phyloP scores from a whole-genome alignment of 495 filamentous ascomycete genomes.

The Lindgomyces ingoldianus region DNA sequence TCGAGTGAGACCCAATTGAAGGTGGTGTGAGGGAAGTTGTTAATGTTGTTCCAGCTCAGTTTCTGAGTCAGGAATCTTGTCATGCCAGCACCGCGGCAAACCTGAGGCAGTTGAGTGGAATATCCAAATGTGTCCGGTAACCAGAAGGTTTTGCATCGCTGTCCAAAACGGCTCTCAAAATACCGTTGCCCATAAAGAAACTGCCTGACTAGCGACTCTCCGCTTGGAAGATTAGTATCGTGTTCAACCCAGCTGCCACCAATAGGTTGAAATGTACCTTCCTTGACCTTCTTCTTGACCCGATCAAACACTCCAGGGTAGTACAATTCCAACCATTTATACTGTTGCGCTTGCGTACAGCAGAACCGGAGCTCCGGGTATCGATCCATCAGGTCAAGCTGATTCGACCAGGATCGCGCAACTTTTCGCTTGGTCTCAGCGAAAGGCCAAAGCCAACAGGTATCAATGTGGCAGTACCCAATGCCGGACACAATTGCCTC shows the following conservation, averaged over 20 bases:
- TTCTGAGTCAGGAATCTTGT: conserved; percentile 96
- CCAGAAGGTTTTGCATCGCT: conserved; percentile 91
- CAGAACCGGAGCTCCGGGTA: conserved; percentile 94
- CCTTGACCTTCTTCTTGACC: conserved; percentile 85
- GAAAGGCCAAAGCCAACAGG: conserved; percentile 98
- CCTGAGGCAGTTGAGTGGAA: conserved; percentile 87
- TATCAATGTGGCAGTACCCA: conserved; percentile 96
- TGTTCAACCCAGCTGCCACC: conserved; percentile 99
- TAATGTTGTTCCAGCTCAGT: conserved; percentile 96
- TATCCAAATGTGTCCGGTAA: conserved; percentile 98
- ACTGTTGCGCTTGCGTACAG: conserved; percentile 92
- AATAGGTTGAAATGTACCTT: conserved; percentile 89
- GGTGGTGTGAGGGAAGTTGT: conserved; percentile 96
- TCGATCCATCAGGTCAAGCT: conserved; percentile 89
- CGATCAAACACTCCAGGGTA: conserved; percentile 88
- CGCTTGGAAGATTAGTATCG: conserved; percentile 94
- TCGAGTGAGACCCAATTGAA: conserved; percentile 98
- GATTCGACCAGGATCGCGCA: conserved; percentile 92
- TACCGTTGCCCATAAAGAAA: conserved; percentile 93
- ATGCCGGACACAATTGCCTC: conserved; percentile 80
- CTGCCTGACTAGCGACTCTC: conserved; percentile 92
- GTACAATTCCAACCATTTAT: conserved; percentile 89
- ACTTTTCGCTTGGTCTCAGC: conserved; percentile 99
- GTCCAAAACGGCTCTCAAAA: conserved; percentile 90
- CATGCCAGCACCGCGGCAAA: conserved; percentile 92